phyloP scores from a whole-genome alignment of 495 filamentous ascomycete species.

The Aspergillus wentii region DNA sequence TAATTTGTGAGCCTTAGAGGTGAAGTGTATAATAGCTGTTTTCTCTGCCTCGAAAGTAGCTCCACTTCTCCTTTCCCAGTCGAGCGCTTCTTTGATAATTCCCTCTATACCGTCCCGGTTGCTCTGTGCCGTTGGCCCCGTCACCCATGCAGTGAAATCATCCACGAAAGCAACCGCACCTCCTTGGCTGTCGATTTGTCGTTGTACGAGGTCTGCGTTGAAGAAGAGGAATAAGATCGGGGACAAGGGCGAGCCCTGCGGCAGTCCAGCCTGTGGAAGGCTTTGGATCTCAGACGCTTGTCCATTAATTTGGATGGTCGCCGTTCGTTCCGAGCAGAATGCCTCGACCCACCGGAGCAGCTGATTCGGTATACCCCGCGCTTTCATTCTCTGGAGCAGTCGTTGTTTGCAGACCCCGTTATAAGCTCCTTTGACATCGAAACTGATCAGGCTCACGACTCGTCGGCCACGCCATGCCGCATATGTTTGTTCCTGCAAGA shows the following conservation, averaged over 20 bases:
- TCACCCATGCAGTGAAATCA: slow-evolving; percentile 17
- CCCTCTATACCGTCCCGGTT: slow-evolving; percentile 18
- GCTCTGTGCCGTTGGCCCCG: slow-evolving; percentile 7
- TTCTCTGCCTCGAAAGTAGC: slow-evolving; percentile 23
- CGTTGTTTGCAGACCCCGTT: slow-evolving; percentile 31
- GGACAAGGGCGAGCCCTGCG: slow-evolving; percentile 26
- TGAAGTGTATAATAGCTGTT: slow-evolving; percentile 22
- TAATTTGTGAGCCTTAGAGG: slow-evolving; percentile 15
- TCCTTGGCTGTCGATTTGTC: slow-evolving; percentile 14
- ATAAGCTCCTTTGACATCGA: slow-evolving; percentile 40
- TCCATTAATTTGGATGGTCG: slow-evolving; percentile 5
- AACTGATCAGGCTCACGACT: slow-evolving; percentile 25
- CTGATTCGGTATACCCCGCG: slow-evolving; percentile 21
- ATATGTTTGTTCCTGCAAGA: slow-evolving; percentile 26
- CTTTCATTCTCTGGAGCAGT: slow-evolving; percentile 25
- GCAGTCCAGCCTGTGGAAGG: slow-evolving; percentile 15
- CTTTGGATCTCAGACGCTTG: slow-evolving; percentile 11
- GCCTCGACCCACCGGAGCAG: slow-evolving; percentile 25
- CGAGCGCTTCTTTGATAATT: slow-evolving; percentile 17
- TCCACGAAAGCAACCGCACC: slow-evolving; percentile 18
- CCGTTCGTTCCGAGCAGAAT: slow-evolving; percentile 20
- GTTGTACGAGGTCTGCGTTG: slow-evolving; percentile 23
- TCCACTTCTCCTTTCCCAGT: slow-evolving; percentile 19
- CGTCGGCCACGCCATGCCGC: slow-evolving; percentile 14
- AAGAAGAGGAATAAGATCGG: slow-evolving; percentile 30